Percentiles rank a stretch among this genome's conserved stretches.
Conservation (phyloP, 768 basidiomycete species). For the Lactarius deliciosus region DNA sequence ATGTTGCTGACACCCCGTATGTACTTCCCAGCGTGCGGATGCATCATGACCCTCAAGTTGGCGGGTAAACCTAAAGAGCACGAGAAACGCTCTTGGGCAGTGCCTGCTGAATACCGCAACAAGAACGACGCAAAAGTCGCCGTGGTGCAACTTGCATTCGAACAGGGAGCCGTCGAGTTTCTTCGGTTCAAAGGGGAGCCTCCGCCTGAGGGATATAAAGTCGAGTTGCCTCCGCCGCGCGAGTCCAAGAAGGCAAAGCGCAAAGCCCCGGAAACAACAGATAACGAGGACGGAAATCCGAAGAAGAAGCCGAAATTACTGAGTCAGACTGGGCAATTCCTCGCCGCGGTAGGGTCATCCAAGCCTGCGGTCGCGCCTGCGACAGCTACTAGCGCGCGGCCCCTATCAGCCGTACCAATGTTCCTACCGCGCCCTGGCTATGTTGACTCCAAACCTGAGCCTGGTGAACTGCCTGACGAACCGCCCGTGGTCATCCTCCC, state of each 20-base stretch:
- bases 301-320: slow-evolving; percentile 16
- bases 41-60: slow-evolving; percentile 46
- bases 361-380: background rate
- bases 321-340: slow-evolving; percentile 19
- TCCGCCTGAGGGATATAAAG: slow-evolving; percentile 43
- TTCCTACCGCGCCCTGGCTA: slow-evolving; percentile 30
- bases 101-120: slow-evolving; percentile 50
- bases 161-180: slow-evolving; percentile 58
- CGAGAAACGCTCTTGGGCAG: slow-evolving; percentile 46
- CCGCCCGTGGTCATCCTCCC: background rate
- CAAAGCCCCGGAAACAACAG: slow-evolving; percentile 19
- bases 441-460: slow-evolving; percentile 19
- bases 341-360: background rate
- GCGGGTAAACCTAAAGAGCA: slow-evolving; percentile 36
- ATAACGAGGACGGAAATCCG: background rate
- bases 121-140: slow-evolving; percentile 64
- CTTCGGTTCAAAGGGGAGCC: slow-evolving; percentile 52
- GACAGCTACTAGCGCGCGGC: background rate
- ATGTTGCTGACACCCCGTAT: slow-evolving; percentile 7
- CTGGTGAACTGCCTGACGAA: slow-evolving; percentile 19
- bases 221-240: slow-evolving; percentile 35
- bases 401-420: background rate
- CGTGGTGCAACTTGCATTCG: slow-evolving; percentile 51
- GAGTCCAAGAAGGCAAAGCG: slow-evolving; percentile 30
- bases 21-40: slow-evolving; percentile 50